phyloP scores from a whole-genome alignment of 805 yeast species.

The Ogataea nakhonphanomensis region DNA sequence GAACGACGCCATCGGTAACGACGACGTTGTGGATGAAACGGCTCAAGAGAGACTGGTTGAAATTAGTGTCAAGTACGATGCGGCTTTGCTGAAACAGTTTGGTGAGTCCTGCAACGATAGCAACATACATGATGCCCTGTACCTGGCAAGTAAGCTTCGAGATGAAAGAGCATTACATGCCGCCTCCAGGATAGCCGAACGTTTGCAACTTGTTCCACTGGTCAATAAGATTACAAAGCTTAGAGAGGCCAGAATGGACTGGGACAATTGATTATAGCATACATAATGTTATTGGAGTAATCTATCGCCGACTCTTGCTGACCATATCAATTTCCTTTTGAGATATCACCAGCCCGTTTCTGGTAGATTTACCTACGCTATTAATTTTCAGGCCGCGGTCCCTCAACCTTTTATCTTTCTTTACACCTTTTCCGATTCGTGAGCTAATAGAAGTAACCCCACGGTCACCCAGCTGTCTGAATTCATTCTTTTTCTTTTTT shows the following conservation, averaged over 20 bases:
- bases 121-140: constrained; percentile 61
- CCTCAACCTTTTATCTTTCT: constrained; percentile 41
- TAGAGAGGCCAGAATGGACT: constrained; percentile 47
- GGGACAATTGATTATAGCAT: constrained; percentile 12
- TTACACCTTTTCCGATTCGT: constrained; percentile 47
- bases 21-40: constrained; percentile 35
- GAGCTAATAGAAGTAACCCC: constrained; percentile 50
- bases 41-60: constrained; percentile 47
- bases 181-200: constrained; percentile 78
- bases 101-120: constrained; percentile 70
- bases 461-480: constrained; percentile 53
- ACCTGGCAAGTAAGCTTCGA: constrained; percentile 63
- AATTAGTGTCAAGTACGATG: constrained; percentile 63
- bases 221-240: constrained; percentile 53
- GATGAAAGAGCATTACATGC: constrained; percentile 80
- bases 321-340: constrained; percentile 56
- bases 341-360: constrained; percentile 73
- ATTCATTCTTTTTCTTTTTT: constrained; percentile 61
- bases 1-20: constrained; percentile 49
- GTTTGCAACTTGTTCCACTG: constrained; percentile 53
- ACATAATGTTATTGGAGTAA: constrained; percentile 1
- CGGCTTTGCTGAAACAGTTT: constrained; percentile 70
- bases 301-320: constrained; percentile 3
- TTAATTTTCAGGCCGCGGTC: constrained; percentile 78
- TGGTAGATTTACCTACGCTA: constrained; percentile 71